Evolutionary conservation across 2,329 filamentous ascomycete genomes (phyloP).

Genomic region (Xylariaceae sp.): DNA sequence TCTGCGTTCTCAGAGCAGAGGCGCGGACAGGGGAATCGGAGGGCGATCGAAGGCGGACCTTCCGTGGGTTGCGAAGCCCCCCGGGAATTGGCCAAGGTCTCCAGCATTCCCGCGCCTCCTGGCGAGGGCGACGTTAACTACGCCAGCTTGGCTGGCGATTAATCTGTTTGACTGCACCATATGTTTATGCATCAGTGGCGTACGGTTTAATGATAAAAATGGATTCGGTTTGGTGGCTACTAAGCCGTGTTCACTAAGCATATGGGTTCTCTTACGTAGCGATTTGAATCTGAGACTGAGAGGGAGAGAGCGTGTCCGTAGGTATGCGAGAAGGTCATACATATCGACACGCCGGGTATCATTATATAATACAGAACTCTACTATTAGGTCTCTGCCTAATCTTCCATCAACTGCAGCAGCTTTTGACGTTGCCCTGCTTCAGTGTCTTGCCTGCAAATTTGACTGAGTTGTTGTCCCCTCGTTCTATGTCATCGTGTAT

Average conservation of each 20-base stretch:
- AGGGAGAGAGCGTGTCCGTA: constrained; percentile 4
- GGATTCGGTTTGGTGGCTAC: constrained; percentile 3
- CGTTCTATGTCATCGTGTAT: constrained; percentile 90
- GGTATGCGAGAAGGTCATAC: constrained; percentile 11
- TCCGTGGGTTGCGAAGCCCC: constrained; percentile 25
- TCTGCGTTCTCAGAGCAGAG: constrained; percentile 44
- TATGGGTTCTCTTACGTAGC: constrained; percentile 11
- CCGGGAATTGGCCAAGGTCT: constrained; percentile 32
- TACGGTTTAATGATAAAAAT: constrained; percentile 26
- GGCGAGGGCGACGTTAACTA: constrained; percentile 75
- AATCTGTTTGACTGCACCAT: constrained; percentile 28
- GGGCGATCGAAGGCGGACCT: constrained; percentile 30
- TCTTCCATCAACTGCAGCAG: constrained; percentile 21
- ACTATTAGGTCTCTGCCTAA: background rate
- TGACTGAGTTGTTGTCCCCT: constrained; percentile 89
- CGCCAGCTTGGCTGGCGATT: constrained; percentile 79
- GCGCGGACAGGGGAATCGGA: constrained; percentile 34
- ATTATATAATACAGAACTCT: constrained; percentile 27
- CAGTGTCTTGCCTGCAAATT: constrained; percentile 44
- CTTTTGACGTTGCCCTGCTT: constrained; percentile 25
- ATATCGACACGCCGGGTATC: constrained; percentile 27
- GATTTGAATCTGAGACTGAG: background rate
- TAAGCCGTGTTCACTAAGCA: constrained; percentile 15
- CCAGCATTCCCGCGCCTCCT: constrained; percentile 67
- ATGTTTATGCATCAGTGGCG: constrained; percentile 28